These are phyloP conservation scores for Aspergillus thermomutatus DNA, from an alignment of 2,329 filamentous ascomycete species.

Conservation along the genomic window DNA sequence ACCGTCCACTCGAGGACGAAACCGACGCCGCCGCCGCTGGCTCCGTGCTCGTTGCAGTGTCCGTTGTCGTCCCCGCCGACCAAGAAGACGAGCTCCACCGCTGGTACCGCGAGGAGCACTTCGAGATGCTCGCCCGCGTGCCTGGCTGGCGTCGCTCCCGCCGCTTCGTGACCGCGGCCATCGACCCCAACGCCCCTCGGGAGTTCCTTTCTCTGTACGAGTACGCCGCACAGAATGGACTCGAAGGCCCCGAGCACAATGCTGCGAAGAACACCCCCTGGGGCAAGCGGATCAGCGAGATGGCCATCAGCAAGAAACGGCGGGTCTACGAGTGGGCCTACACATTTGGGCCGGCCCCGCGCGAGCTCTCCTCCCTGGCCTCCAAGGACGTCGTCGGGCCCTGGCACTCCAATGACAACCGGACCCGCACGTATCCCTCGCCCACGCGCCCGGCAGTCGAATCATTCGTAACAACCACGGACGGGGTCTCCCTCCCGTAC, in stretches of 20 bases:
- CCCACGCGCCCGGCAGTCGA: conserved; percentile 54
- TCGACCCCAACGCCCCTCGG: conserved; percentile 55
- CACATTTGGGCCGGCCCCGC: conserved; percentile 70
- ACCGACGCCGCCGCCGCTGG: conserved; percentile 58
- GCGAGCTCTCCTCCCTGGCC: conserved; percentile 60
- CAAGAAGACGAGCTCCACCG: conserved; percentile 55
- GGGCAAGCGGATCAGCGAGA: conserved; percentile 57
- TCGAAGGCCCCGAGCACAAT: conserved; percentile 62
- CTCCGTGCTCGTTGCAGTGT: conserved; percentile 61
- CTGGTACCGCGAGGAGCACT: conserved; percentile 76
- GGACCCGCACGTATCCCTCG: conserved; percentile 51
- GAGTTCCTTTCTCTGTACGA: conserved; percentile 70
- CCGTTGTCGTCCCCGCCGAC: conserved; percentile 57
- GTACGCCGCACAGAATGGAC: conserved; percentile 63
- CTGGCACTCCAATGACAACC: conserved; percentile 55
- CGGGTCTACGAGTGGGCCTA: conserved; percentile 72
- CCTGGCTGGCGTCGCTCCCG: conserved; percentile 76
- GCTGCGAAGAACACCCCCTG: conserved; percentile 62
- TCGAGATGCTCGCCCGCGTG: conserved; percentile 66
- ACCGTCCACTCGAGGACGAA: conserved; percentile 58
- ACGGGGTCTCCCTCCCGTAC: conserved; percentile 69
- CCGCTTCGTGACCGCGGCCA: conserved; percentile 63
- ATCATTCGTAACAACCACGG: conserved; percentile 65
- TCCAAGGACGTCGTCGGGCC: conserved; percentile 46
- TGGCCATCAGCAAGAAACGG: conserved; percentile 56